phyloP scores from a whole-genome alignment of 2,329 filamentous ascomycete species.

The Xylariaceae sp. region DNA sequence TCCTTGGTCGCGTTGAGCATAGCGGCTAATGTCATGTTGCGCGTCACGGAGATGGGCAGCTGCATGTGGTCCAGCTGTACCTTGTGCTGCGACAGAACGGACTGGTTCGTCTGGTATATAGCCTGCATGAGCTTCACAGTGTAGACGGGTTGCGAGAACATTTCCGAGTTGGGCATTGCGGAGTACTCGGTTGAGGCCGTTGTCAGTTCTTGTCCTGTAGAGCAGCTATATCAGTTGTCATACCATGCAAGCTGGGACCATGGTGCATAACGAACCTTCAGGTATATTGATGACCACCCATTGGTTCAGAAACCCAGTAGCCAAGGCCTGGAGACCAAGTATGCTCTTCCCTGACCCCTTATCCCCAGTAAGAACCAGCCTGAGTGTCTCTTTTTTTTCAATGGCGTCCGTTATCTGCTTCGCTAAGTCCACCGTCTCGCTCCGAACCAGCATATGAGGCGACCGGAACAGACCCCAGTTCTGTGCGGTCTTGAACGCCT shows the following conservation, averaged over 20 bases:
- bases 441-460: conserved; percentile 78
- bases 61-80: conserved; percentile 59
- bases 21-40: conserved; percentile 66
- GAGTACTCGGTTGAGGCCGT: conserved; percentile 83
- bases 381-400: conserved; percentile 59
- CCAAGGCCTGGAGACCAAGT: conserved; percentile 80
- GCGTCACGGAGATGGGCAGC: conserved; percentile 64
- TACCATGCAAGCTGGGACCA: not conserved
- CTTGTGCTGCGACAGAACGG: conserved; percentile 61
- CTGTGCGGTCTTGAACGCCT: conserved; percentile 91
- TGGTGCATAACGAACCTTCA: conserved; percentile 68
- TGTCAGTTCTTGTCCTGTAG: conserved; percentile 74
- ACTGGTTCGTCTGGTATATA: conserved; percentile 74
- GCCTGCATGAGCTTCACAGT: conserved; percentile 74
- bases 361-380: conserved; percentile 74
- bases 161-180: conserved; percentile 64
- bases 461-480: conserved; percentile 85
- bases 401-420: conserved; percentile 64
- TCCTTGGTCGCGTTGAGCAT: conserved; percentile 76
- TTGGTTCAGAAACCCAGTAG: conserved; percentile 78
- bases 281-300: conserved; percentile 92
- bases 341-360: conserved; percentile 86
- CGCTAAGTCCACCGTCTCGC: conserved; percentile 77
- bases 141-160: conserved; percentile 82
- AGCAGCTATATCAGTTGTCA: not conserved